Evolutionary conservation across 1,139 yeast species (phyloP), one percentile per base, ranked within the genome.

Genomic region (Nakaseomyces nivariensis): DNA sequence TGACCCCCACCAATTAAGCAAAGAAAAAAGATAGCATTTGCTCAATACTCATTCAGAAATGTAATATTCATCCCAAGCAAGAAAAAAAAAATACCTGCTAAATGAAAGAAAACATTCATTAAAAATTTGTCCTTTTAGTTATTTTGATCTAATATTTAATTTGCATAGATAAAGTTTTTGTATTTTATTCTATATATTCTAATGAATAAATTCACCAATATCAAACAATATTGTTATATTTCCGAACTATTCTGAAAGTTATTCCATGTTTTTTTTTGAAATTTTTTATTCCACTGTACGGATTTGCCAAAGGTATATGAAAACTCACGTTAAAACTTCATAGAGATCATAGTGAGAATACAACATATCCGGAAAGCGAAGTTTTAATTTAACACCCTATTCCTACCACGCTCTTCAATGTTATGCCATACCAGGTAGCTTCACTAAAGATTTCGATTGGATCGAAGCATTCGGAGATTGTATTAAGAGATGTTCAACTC

Each of bases 401-500:
- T 17, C 1, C 22, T 17, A 17, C 22, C 3, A 17, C 22, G 22
- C 22, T 17, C 22, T 17, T 33, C 36, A 33, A 33, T 36, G 38
- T 36, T 36, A 38, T 38, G 42, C 42, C 42, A 24, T 38, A 4
- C 7, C 7, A 38, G 44, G 44, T 41, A 13, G 44, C 44, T 7
- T 27, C 24, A 4, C 7, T 41, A 17, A 41, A 41, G 34, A 27
- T 41, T 27, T 41, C 44, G n/a, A 29, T 41, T n/a, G 44, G 44
- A 5, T 13, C 44, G 7, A 49, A 49, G 13, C 54, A 54, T 27
- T 54, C 55, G 7, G 60, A 54, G 22, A 54, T 56, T 13, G 47
- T 53, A 22, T 51, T 62, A 4, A 49, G 58, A 32, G 66, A 63
- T 51, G 56, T 62, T 5, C 66, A 62, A 38, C 47, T 63, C 36